Evolutionary conservation across 305 asterid species (phyloP).

Genomic region (Rubia balearica): DNA sequence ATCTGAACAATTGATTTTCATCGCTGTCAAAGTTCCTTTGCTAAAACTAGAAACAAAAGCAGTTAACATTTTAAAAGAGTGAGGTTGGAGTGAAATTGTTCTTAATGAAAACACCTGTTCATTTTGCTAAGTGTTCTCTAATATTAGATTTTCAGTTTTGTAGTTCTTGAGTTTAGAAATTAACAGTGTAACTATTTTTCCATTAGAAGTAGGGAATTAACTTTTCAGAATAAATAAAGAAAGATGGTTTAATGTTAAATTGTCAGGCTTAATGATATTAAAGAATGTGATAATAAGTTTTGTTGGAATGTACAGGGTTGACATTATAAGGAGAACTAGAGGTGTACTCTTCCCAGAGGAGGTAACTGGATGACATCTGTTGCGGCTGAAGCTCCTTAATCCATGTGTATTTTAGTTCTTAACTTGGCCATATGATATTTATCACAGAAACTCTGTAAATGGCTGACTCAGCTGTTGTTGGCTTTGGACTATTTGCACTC

Average conservation of each 20-base stretch:
- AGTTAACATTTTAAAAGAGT: not conserved
- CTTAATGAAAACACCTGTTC: not conserved
- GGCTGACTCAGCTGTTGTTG: conserved; percentile 79
- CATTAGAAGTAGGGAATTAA: too few relatives aligned
- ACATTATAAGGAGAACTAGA: conserved; percentile 58
- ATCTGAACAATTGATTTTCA: not conserved
- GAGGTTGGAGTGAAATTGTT: not conserved
- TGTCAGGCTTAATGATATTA: not conserved
- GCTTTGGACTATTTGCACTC: conserved; percentile 87
- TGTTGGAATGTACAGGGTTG: conserved; percentile 44
- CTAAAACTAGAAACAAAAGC: not conserved
- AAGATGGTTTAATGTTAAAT: not conserved
- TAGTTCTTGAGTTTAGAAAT: not conserved
- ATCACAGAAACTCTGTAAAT: conserved; percentile 73
- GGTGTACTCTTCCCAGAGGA: conserved; percentile 75
- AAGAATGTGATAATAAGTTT: conserved; percentile 2
- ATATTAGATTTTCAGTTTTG: not conserved
- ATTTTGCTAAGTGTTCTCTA: not conserved
- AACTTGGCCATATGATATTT: conserved; percentile 12
- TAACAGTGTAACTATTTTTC: too few relatives aligned
- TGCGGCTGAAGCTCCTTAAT: conserved; percentile 8
- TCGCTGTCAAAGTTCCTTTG: not conserved
- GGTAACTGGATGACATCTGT: conserved; percentile 36
- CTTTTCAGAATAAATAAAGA: too few relatives aligned
- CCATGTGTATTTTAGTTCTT: not conserved